phyloP scores from a whole-genome alignment of 164 flowering plant genomes.

The Kalanchoe fedtschenkoi region DNA sequence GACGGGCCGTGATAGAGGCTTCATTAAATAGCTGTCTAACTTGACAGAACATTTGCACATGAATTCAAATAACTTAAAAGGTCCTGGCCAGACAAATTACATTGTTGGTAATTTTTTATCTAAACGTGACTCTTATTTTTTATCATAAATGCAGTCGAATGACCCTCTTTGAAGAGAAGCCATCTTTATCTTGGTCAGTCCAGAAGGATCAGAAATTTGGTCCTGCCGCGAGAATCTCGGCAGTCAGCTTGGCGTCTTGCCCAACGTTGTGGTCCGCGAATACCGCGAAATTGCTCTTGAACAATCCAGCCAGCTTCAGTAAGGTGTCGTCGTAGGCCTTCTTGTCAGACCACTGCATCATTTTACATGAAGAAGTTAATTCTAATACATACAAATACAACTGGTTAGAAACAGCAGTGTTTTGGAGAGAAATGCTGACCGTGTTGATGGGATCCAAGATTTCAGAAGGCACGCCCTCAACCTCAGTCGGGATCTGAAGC shows the following conservation, averaged over 20 bases:
- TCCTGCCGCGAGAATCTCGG: slow-evolving; percentile 91
- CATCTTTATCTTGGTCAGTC: background rate
- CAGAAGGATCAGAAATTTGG: slow-evolving; percentile 52
- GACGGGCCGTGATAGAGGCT: too few species aligned
- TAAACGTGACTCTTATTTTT: background rate
- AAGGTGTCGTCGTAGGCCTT: slow-evolving; percentile 56
- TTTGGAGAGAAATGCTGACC: slow-evolving; percentile 29
- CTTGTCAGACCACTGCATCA: slow-evolving; percentile 80
- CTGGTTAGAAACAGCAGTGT: too few species aligned
- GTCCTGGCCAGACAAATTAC: background rate
- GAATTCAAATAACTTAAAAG: background rate
- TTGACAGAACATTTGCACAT: background rate
- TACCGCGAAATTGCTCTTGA: slow-evolving; percentile 76
- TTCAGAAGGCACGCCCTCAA: slow-evolving; percentile 94
- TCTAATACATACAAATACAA: too few species aligned
- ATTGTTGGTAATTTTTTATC: background rate
- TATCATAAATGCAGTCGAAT: background rate
- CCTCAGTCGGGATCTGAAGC: slow-evolving; percentile 64
- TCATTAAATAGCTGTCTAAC: too few species aligned
- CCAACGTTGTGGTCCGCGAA: slow-evolving; percentile 78
- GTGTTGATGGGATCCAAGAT: slow-evolving; percentile 77
- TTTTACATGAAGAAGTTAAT: too few species aligned
- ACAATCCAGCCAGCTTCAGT: slow-evolving; percentile 76
- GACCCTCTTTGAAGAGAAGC: background rate
- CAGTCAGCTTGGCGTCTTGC: slow-evolving; percentile 56